Percentiles rank a stretch among this genome's conserved stretches.
Evolutionary conservation across 2,329 filamentous ascomycete genomes (phyloP).

Genomic region (Epichloe aotearoae): DNA sequence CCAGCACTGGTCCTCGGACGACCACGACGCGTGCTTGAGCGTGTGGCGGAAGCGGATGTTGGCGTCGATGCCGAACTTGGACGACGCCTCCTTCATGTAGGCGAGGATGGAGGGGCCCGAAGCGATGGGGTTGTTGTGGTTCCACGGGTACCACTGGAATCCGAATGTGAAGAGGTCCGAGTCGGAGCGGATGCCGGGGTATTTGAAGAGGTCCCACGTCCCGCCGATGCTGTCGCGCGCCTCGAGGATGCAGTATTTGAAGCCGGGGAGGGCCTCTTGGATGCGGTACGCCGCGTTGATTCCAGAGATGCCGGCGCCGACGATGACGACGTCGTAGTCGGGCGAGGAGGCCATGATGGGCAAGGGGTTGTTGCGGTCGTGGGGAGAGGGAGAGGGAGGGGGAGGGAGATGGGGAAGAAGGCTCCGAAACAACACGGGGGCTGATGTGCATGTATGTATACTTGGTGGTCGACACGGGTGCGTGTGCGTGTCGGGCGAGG

Average conservation of each 20-base stretch:
- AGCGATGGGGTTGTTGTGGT: constrained; percentile 35
- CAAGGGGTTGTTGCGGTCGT: too few relatives aligned
- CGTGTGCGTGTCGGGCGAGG: too few relatives aligned
- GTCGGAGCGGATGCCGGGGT: constrained; percentile 55
- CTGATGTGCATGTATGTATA: too few relatives aligned
- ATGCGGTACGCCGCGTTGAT: constrained; percentile 58
- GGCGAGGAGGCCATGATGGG: too few relatives aligned
- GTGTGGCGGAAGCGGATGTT: constrained; percentile 36
- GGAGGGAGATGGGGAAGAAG: too few relatives aligned
- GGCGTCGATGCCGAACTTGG: constrained; percentile 22
- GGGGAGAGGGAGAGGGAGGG: too few relatives aligned
- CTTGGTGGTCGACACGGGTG: too few relatives aligned
- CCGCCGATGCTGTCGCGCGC: constrained; percentile 50
- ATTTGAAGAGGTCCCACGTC: constrained; percentile 63
- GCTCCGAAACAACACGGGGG: too few relatives aligned
- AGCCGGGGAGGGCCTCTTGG: constrained; percentile 38
- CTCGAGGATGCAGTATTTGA: constrained; percentile 51
- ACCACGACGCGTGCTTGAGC: constrained; percentile 32
- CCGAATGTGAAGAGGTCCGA: constrained; percentile 45
- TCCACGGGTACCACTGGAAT: constrained; percentile 59
- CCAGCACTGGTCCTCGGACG: constrained; percentile 29
- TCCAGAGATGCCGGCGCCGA: constrained; percentile 58
- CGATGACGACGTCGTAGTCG: constrained; percentile 40
- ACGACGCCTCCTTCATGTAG: constrained; percentile 37
- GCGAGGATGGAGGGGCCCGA: constrained; percentile 32